A percentile compares a stretch with the other conserved stretches of the same genome.
These are phyloP conservation scores for Aspergillus flavus DNA, from an alignment of 2,329 filamentous ascomycete genomes.

Conservation along the genomic window DNA sequence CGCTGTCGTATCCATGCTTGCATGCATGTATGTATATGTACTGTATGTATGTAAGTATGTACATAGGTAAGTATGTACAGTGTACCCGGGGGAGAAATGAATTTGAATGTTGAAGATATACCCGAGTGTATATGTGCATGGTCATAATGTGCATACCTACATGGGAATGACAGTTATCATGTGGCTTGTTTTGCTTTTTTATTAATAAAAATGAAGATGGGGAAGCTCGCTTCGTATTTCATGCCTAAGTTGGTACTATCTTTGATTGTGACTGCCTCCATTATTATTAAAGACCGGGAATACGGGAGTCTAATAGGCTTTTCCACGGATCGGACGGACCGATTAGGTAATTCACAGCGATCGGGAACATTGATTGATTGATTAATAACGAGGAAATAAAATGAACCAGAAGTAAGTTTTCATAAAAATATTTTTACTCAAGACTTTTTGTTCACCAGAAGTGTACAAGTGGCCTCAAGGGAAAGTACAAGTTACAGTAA, in stretches of 20 bases:
- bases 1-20: conserved; percentile 9
- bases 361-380: neutral
- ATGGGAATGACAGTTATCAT: neutral
- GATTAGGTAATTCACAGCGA: conserved; percentile 11
- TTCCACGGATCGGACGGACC: conserved; percentile 15
- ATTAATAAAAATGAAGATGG: neutral
- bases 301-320: conserved; percentile 1
- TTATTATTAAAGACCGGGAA: neutral
- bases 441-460: neutral
- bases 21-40: conserved; percentile 1
- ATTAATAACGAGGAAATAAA: neutral
- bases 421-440: neutral
- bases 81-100: neutral
- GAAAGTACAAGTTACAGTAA: neutral
- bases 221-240: neutral
- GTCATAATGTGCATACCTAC: neutral
- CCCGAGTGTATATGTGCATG: neutral
- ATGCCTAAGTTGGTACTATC: neutral
- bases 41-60: neutral
- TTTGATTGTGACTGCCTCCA: neutral
- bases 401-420: neutral
- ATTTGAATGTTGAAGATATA: neutral
- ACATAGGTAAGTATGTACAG: neutral
- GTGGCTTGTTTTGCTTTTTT: neutral
- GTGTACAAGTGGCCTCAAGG: conserved; percentile 11